Evolutionary conservation across 495 filamentous ascomycete species (phyloP).

Genomic region (Lindgomyces ingoldianus): DNA sequence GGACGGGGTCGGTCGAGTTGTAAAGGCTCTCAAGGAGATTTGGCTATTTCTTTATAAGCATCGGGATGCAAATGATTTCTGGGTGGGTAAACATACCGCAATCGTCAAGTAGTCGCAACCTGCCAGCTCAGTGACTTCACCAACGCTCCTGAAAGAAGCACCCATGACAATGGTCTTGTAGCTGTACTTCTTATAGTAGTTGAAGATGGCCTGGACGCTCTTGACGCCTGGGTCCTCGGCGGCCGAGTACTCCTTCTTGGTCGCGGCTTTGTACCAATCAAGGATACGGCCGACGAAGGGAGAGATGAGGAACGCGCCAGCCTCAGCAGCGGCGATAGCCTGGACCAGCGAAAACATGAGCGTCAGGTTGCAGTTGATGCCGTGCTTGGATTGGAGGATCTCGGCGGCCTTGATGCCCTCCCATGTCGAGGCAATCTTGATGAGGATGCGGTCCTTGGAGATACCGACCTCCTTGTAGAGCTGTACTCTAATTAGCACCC

Average conservation of each 20-base stretch:
- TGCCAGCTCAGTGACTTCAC: conserved; percentile 96
- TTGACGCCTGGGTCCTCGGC: conserved; percentile 95
- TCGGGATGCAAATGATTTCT: neutral
- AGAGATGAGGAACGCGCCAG: conserved; percentile 96
- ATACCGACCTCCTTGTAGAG: conserved; percentile 92
- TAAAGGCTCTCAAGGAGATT: conserved; percentile 90
- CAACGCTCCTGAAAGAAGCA: conserved; percentile 91
- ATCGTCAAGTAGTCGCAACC: conserved; percentile 99
- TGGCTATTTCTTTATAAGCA: conserved; percentile 58
- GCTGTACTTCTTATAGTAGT: conserved; percentile 99
- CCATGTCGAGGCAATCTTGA: conserved; percentile 86
- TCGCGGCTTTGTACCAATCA: conserved; percentile 97
- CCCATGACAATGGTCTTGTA: conserved; percentile 99
- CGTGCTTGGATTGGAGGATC: conserved; percentile 88
- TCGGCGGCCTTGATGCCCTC: conserved; percentile 98
- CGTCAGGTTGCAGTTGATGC: conserved; percentile 96
- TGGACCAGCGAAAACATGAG: conserved; percentile 97
- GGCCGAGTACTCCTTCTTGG: conserved; percentile 86
- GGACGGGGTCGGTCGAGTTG: conserved; percentile 74
- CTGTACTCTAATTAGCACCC: conserved; percentile 48
- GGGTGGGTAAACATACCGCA: conserved; percentile 60
- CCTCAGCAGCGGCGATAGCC: conserved; percentile 95
- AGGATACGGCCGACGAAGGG: conserved; percentile 99
- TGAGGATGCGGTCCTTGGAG: conserved; percentile 88
- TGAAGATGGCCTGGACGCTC: conserved; percentile 94